A percentile compares a stretch with the other conserved stretches of the same genome.
Evolutionary conservation across 1,284 basidiomycete genomes (phyloP).

Genomic region (Fomitiporia mediterranea): DNA sequence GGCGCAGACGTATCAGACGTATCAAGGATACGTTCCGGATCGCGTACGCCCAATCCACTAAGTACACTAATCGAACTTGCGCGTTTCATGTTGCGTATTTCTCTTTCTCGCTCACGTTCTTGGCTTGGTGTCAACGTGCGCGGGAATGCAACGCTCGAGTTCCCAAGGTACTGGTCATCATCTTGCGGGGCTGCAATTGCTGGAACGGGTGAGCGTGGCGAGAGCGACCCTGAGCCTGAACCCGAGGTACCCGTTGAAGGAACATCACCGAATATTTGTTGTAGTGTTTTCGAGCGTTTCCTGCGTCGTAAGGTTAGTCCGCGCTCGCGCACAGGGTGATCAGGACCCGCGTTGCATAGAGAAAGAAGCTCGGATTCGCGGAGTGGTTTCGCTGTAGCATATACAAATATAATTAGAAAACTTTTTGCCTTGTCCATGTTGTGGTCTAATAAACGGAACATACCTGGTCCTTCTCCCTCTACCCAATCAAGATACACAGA

Average conservation of each 20-base stretch:
- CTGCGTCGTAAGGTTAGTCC: constrained; percentile 72
- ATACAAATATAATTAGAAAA: constrained; percentile 18
- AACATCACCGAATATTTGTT: constrained; percentile 56
- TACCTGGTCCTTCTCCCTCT: constrained; percentile 54
- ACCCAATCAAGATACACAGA: constrained; percentile 68
- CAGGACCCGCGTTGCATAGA: constrained; percentile 80
- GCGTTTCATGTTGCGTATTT: constrained; percentile 74
- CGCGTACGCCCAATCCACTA: constrained; percentile 82
- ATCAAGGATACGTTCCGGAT: constrained; percentile 61
- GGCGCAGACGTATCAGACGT: constrained; percentile 31
- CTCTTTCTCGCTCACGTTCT: constrained; percentile 24
- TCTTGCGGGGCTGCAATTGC: constrained; percentile 27
- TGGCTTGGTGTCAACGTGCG: constrained; percentile 19
- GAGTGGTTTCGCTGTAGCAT: constrained; percentile 58
- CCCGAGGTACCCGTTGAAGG: constrained; percentile 31
- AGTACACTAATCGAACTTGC: constrained; percentile 94
- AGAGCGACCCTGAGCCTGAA: constrained; percentile 30
- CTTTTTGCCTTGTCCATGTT: neutral
- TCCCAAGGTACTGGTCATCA: constrained; percentile 32
- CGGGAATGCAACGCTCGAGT: constrained; percentile 23
- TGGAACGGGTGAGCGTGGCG: constrained; percentile 27
- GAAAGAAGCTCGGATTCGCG: constrained; percentile 80
- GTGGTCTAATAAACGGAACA: constrained; percentile 23
- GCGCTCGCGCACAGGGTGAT: constrained; percentile 77
- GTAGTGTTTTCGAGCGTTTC: constrained; percentile 44